Evolutionary conservation across 345 rosid genomes (phyloP).

Genomic region (Melaleuca alternifolia): DNA sequence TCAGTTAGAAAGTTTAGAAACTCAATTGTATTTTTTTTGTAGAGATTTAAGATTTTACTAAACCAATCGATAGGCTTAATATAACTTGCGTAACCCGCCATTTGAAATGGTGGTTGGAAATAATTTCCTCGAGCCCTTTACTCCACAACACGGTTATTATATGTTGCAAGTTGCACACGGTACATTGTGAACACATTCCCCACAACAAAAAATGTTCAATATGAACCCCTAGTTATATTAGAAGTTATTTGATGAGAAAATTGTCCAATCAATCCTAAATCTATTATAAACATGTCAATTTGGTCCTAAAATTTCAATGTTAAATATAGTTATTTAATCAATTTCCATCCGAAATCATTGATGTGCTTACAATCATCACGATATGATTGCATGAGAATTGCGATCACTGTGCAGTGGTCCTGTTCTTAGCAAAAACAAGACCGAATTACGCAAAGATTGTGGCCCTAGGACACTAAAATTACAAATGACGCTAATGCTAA

Average conservation of each 20-base stretch:
- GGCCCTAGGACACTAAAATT: background rate
- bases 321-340: fast-evolving
- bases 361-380: too few relatives aligned
- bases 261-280: background rate
- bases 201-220: too few relatives aligned
- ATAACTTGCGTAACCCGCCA: background rate
- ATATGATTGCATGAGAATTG: background rate
- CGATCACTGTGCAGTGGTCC: background rate
- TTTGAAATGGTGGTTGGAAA: background rate
- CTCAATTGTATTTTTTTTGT: background rate
- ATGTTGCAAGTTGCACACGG: background rate
- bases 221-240: background rate
- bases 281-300: background rate
- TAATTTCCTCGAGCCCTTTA: background rate
- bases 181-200: too few relatives aligned
- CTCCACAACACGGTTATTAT: background rate
- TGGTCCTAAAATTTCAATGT: background rate
- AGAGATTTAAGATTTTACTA: background rate
- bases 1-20: background rate
- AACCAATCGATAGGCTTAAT: background rate
- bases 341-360: fast-evolving
- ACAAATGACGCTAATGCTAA: background rate
- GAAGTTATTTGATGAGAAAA: background rate
- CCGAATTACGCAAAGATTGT: background rate
- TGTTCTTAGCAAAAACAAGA: background rate